Conservation (phyloP, 2,329 filamentous ascomycete genomes). For the Teratosphaeria pseudoeucalypti region DNA sequence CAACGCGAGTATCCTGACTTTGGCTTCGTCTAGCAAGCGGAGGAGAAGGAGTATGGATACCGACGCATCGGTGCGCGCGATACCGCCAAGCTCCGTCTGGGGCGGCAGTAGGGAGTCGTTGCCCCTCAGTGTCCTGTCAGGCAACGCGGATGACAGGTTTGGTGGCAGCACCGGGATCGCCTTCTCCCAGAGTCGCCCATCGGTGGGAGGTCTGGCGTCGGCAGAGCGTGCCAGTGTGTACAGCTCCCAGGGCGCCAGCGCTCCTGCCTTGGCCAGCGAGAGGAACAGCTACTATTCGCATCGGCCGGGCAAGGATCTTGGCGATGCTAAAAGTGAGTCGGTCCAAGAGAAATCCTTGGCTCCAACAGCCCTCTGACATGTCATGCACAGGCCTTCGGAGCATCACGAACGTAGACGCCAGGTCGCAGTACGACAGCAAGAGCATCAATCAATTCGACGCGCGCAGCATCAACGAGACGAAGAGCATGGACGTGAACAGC, state of each 20-base stretch:
- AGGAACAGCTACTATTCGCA: conserved; percentile 63
- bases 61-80: conserved; percentile 70
- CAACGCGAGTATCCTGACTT: conserved; percentile 74
- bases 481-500: conserved; percentile 41
- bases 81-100: conserved; percentile 75
- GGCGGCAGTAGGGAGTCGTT: conserved; percentile 72
- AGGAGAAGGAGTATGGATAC: conserved; percentile 74
- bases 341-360: background rate
- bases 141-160: conserved; percentile 49
- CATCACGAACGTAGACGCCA: conserved; percentile 27
- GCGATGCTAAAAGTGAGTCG: conserved; percentile 18
- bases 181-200: conserved; percentile 43
- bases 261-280: conserved; percentile 59
- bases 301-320: conserved; percentile 23
- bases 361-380: background rate
- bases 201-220: conserved; percentile 44
- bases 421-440: conserved; percentile 28
- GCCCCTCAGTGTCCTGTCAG: conserved; percentile 66
- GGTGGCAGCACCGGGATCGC: conserved; percentile 29
- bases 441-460: conserved; percentile 8
- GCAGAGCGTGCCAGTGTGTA: conserved; percentile 67
- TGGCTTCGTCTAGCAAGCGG: conserved; percentile 73
- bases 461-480: conserved; percentile 12
- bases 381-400: conserved; percentile 12
- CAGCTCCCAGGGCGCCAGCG: conserved; percentile 27